These are phyloP conservation scores for Aureobasidium uvarum DNA, from an alignment of 2,329 filamentous ascomycete species.

Conservation along the genomic window DNA sequence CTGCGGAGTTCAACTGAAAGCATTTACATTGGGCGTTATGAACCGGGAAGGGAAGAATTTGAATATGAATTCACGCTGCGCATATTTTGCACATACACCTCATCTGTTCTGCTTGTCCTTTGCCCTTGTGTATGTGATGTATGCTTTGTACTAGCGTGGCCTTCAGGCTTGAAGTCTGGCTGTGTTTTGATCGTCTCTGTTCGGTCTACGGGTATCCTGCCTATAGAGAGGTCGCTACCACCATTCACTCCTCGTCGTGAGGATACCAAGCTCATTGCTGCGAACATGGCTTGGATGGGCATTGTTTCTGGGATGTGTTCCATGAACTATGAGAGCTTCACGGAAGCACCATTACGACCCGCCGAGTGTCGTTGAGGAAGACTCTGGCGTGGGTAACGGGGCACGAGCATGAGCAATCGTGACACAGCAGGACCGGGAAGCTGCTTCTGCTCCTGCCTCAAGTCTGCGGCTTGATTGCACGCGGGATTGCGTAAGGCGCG, in stretches of 20 bases:
- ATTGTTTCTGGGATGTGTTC: not conserved
- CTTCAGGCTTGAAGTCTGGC: not conserved
- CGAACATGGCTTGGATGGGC: no score
- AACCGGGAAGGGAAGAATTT: constrained; percentile 11
- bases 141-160: no score
- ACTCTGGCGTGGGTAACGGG: not conserved
- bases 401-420: not conserved
- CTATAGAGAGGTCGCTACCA: not conserved
- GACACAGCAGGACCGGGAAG: not conserved
- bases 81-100: constrained; percentile 18
- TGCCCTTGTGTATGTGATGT: not conserved
- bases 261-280: not conserved
- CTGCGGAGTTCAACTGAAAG: constrained; percentile 23
- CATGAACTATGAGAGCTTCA: not conserved
- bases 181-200: not conserved
- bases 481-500: not conserved
- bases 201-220: not conserved
- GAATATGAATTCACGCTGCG: constrained; percentile 23
- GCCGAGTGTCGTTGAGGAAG: not conserved
- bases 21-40: constrained; percentile 26
- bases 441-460: not conserved
- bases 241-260: not conserved
- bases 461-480: not conserved
- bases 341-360: not conserved
- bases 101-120: not conserved